A percentile compares a stretch with the other conserved stretches of the same genome.
phyloP scores from a whole-genome alignment of 2,329 filamentous ascomycete species.

The Cladobotryum protrusum region DNA sequence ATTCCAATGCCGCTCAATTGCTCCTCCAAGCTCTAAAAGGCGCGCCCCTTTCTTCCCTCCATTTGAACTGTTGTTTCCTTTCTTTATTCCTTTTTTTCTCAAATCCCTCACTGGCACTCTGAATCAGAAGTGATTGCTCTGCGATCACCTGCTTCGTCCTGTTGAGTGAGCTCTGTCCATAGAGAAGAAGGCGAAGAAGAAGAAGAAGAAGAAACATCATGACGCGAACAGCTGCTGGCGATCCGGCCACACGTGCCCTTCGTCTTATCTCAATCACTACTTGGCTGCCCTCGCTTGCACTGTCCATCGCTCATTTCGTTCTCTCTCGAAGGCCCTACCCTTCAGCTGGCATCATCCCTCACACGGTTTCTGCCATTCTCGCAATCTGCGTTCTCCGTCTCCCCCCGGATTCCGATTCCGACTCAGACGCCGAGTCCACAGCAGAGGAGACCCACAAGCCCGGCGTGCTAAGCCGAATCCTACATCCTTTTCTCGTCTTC shows the following conservation, averaged over 20 bases:
- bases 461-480: slow-evolving; percentile 9
- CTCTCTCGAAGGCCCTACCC: slow-evolving; percentile 29
- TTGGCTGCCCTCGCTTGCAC: slow-evolving; percentile 34
- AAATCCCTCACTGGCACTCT: neutral
- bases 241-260: slow-evolving; percentile 19
- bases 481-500: slow-evolving; percentile 33
- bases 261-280: slow-evolving; percentile 29
- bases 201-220: neutral
- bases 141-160: no score
- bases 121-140: neutral
- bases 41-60: neutral
- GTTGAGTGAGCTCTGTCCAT: no score
- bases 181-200: neutral
- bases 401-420: slow-evolving; percentile 5
- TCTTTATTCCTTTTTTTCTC: neutral
- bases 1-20: no score
- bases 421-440: slow-evolving; percentile 5
- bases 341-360: slow-evolving; percentile 34
- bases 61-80: neutral
- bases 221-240: slow-evolving; percentile 4
- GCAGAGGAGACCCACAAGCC: neutral
- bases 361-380: slow-evolving; percentile 29
- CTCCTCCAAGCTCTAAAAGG: no score
- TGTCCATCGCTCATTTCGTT: slow-evolving; percentile 33
- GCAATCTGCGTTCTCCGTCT: slow-evolving; percentile 20